Evolutionary conservation across 2,329 filamentous ascomycete genomes (phyloP).

Genomic region (Cordyceps militaris): DNA sequence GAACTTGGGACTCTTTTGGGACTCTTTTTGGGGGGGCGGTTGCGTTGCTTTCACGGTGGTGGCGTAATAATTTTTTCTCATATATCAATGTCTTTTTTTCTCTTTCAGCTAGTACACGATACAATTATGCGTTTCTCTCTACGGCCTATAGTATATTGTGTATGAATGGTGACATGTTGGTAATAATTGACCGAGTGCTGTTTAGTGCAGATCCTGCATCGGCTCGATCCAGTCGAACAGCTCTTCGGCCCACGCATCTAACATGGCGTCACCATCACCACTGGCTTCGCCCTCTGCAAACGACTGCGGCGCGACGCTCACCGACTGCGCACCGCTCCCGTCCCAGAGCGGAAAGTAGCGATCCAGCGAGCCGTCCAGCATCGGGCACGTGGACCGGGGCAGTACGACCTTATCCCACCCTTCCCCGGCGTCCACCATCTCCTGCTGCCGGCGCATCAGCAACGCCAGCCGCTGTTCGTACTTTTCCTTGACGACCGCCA

Average conservation of each 20-base stretch:
- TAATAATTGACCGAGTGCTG: not conserved
- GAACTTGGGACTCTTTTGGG: not conserved
- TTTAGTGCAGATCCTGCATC: not conserved
- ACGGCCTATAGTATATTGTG: too few relatives aligned
- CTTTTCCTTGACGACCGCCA: constrained; percentile 39
- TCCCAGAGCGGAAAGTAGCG: constrained; percentile 40
- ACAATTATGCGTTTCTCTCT: not conserved
- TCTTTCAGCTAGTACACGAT: not conserved
- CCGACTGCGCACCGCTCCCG: constrained; percentile 22
- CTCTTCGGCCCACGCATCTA: constrained; percentile 1
- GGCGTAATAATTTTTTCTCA: not conserved
- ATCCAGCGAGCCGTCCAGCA: constrained; percentile 46
- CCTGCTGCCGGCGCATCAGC: constrained; percentile 20
- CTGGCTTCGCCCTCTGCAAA: not conserved
- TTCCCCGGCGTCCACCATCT: not conserved
- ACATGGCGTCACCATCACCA: not conserved
- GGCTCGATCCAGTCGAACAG: not conserved
- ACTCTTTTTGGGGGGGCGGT: not conserved
- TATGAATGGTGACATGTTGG: not conserved
- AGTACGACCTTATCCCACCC: not conserved
- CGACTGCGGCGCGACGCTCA: not conserved
- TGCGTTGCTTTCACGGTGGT: not conserved
- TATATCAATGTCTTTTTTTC: not conserved
- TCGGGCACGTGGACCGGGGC: constrained; percentile 34
- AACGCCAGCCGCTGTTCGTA: constrained; percentile 35